A percentile compares a stretch with the other conserved stretches of the same genome.
These are phyloP conservation scores for Vigna mungo DNA, from an alignment of 306 rosid species.

Conservation along the genomic window DNA sequence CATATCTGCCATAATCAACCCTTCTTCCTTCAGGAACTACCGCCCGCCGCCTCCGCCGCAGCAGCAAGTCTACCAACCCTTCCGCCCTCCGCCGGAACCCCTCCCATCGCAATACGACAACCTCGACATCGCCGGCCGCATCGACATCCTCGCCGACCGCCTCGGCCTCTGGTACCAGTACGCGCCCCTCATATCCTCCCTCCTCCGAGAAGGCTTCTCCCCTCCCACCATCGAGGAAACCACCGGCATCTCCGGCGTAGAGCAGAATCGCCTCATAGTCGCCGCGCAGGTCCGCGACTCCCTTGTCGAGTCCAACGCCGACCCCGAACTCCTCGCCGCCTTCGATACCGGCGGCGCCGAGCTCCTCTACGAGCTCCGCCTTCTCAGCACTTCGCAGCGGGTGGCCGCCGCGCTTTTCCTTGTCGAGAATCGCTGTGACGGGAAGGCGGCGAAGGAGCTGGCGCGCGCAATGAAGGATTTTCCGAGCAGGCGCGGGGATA, in stretches of 20 bases:
- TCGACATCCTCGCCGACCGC: constrained; percentile 71
- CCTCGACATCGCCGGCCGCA: constrained; percentile 61
- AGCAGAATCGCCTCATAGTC: constrained; percentile 76
- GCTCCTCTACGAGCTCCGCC: constrained; percentile 73
- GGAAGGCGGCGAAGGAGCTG: constrained; percentile 62
- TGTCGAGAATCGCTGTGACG: constrained; percentile 52
- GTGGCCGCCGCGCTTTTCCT: constrained; percentile 68
- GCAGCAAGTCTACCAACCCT: constrained; percentile 80
- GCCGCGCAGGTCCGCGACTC: constrained; percentile 82
- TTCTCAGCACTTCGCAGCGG: constrained; percentile 64
- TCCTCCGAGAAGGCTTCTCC: constrained; percentile 74
- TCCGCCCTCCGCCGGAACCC: constrained; percentile 75
- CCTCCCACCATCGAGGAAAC: constrained; percentile 71
- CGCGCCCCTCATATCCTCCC: constrained; percentile 74
- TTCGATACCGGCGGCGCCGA: constrained; percentile 79
- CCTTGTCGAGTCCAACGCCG: constrained; percentile 58
- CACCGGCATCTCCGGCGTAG: constrained; percentile 77
- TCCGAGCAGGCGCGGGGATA: constrained; percentile 69
- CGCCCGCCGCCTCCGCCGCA: background rate
- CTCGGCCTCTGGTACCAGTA: constrained; percentile 84
- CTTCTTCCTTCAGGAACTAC: background rate
- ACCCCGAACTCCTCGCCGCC: constrained; percentile 49
- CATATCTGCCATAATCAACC: constrained; percentile 28
- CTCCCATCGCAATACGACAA: constrained; percentile 57
- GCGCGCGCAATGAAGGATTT: constrained; percentile 86